phyloP scores from a whole-genome alignment of 2,329 filamentous ascomycete species.

The Clarireedia hainanense region DNA sequence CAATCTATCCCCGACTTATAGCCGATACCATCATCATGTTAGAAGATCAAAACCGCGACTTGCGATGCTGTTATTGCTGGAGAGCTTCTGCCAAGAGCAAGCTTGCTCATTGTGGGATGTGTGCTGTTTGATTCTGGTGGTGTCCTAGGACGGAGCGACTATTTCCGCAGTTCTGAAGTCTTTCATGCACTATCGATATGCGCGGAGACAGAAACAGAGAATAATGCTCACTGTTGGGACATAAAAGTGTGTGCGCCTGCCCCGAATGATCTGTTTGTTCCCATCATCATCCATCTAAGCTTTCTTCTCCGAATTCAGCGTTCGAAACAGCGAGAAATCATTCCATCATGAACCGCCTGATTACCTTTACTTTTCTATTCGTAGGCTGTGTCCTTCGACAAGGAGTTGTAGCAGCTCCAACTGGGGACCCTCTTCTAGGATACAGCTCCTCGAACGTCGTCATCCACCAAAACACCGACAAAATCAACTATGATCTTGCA shows the following conservation, averaged over 20 bases:
- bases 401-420: conserved; percentile 15
- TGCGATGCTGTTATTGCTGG: not conserved
- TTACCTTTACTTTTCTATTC: conserved; percentile 2
- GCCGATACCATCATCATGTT: not conserved
- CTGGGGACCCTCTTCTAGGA: conserved; percentile 30
- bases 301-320: not conserved
- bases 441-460: conserved; percentile 33
- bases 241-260: not conserved
- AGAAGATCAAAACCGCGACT: not conserved
- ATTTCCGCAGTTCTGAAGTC: too few species aligned
- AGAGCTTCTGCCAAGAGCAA: not conserved
- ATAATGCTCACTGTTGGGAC: too few species aligned
- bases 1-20: conserved; percentile 3
- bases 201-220: too few species aligned
- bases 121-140: not conserved
- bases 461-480: conserved; percentile 29
- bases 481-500: conserved; percentile 35
- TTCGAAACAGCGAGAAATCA: not conserved
- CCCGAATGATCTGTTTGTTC: not conserved
- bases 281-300: too few species aligned
- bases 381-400: conserved; percentile 5
- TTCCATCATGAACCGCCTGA: not conserved
- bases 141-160: not conserved
- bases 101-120: not conserved
- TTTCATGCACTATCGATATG: too few species aligned